Evolutionary conservation across 768 basidiomycete genomes (phyloP).

Genomic region (Lepiota brunneoincarnata): DNA sequence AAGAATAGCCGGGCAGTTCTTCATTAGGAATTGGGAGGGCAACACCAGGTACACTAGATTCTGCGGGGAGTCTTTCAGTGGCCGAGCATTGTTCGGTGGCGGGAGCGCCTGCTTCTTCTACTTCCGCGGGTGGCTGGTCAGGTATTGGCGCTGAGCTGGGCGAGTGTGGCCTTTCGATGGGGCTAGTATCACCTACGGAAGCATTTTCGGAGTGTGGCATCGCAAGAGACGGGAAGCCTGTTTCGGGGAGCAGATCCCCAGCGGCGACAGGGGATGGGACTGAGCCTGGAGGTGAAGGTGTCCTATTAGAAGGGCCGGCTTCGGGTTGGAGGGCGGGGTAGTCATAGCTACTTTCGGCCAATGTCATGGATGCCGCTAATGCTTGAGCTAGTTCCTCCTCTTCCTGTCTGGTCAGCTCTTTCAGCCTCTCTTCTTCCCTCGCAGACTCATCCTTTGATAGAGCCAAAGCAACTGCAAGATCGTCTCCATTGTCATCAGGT

Average conservation of each 20-base stretch:
- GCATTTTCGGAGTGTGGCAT: neutral
- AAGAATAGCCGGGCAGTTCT: neutral
- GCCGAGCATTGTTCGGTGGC: neutral
- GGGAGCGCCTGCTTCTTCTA: neutral
- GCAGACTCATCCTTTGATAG: conserved; percentile 47
- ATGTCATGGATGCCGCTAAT: conserved; percentile 37
- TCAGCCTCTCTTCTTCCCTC: conserved; percentile 27
- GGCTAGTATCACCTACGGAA: neutral
- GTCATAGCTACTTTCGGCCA: neutral
- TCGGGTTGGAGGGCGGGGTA: neutral
- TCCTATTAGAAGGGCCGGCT: conserved; percentile 5
- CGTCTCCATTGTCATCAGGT: conserved; percentile 35
- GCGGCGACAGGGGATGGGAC: neutral
- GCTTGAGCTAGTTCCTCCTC: conserved; percentile 68
- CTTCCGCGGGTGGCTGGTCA: neutral
- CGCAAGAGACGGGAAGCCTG: neutral
- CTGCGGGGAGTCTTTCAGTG: neutral
- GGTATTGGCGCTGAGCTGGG: neutral
- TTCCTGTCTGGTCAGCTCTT: conserved; percentile 43
- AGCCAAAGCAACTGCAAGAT: conserved; percentile 44
- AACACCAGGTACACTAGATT: neutral
- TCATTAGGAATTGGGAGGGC: neutral
- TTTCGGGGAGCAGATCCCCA: neutral
- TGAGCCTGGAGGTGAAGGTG: neutral
- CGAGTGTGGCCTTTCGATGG: neutral